Percentiles rank a stretch among this genome's conserved stretches.
These are phyloP conservation scores for Exophiala aquamarina DNA, from an alignment of 2,329 filamentous ascomycete species.

Conservation along the genomic window DNA sequence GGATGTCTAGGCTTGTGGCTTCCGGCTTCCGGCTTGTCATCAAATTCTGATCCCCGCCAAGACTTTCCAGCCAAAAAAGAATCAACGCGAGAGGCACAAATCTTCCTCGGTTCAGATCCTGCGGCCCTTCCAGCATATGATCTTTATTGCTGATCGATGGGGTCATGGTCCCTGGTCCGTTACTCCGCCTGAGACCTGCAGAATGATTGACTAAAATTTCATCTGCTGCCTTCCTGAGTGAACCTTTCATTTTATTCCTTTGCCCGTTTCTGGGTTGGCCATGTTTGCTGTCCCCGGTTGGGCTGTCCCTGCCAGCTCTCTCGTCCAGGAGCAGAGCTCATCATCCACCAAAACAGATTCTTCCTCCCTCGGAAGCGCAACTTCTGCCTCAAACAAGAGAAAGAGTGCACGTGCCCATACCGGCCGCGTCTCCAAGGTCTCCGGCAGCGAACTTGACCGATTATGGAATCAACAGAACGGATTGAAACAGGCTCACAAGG, in stretches of 20 bases:
- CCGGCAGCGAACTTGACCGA: constrained; percentile 69
- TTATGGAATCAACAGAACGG: constrained; percentile 68
- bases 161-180: too few species aligned
- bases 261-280: constrained; percentile 8
- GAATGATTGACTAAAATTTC: background rate
- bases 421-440: constrained; percentile 48
- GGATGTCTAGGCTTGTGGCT: too few species aligned
- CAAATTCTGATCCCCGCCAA: too few species aligned
- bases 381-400: constrained; percentile 48
- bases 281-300: constrained; percentile 95
- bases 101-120: too few species aligned
- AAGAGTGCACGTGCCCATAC: constrained; percentile 38
- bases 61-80: too few species aligned
- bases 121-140: too few species aligned
- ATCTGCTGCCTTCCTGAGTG: background rate
- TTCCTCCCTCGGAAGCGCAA: constrained; percentile 2
- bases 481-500: constrained; percentile 13
- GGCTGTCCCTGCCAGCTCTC: constrained; percentile 62
- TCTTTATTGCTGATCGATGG: too few species aligned
- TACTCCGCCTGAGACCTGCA: constrained; percentile 17
- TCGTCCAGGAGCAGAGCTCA: constrained; percentile 29
- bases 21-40: too few species aligned
- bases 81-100: too few species aligned
- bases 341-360: constrained; percentile 31
- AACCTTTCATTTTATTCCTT: constrained; percentile 8